phyloP scores from a whole-genome alignment of 768 basidiomycete species.

The Auriculariales sp. region DNA sequence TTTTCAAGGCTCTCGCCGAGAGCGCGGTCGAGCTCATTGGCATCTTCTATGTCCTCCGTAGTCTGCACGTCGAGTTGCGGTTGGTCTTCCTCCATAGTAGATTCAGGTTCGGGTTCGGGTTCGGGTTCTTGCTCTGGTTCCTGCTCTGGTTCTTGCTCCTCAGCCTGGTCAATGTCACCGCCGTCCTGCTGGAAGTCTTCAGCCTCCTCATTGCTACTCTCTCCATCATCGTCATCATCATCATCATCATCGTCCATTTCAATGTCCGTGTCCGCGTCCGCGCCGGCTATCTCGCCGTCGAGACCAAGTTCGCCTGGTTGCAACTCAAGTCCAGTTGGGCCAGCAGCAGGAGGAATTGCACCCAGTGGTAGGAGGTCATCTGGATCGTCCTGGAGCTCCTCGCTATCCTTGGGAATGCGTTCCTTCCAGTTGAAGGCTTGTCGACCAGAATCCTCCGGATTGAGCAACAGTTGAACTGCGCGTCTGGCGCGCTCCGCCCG shows the following conservation, averaged over 20 bases:
- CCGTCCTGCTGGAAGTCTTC: no score
- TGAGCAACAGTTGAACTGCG: conserved; percentile 64
- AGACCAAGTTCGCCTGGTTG: background rate
- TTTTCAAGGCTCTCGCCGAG: background rate
- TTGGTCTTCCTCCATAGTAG: no score
- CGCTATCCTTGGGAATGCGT: conserved; percentile 61
- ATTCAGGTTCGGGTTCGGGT: no score
- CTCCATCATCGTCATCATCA: background rate
- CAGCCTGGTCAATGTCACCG: no score
- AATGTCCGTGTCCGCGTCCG: background rate
- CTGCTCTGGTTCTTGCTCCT: no score
- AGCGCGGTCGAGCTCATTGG: background rate
- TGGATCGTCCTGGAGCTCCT: conserved; percentile 62
- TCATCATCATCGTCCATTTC: background rate
- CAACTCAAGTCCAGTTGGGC: background rate
- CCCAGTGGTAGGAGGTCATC: background rate
- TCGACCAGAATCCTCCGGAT: no score
- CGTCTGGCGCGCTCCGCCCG: conserved; percentile 66
- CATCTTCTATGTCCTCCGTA: no score
- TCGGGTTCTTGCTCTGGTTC: no score
- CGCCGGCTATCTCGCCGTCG: background rate
- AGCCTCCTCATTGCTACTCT: no score
- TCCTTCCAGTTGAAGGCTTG: conserved; percentile 77
- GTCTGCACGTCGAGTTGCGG: no score
- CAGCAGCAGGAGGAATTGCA: background rate